A percentile compares a stretch with the other conserved stretches of the same genome.
These are phyloP conservation scores for Onygenales sp. DNA, from an alignment of 2,329 filamentous ascomycete species.

Conservation along the genomic window DNA sequence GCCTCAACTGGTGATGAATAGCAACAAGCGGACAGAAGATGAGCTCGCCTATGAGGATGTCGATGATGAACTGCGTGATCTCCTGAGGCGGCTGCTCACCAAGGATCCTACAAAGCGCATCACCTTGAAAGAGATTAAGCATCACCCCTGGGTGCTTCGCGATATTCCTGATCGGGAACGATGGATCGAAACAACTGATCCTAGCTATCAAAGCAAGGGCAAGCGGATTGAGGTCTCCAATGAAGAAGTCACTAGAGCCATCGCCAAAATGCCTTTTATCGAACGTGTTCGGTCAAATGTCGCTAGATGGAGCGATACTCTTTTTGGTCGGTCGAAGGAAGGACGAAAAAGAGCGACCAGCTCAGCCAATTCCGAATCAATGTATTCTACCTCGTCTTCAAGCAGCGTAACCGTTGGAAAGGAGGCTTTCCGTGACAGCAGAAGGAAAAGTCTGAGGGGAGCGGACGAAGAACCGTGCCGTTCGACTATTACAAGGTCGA, in stretches of 20 bases:
- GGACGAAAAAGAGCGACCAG: slow-evolving; percentile 45
- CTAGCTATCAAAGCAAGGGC: slow-evolving; percentile 64
- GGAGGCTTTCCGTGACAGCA: slow-evolving; percentile 35
- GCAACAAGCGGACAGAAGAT: slow-evolving; percentile 65
- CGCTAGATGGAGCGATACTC: slow-evolving; percentile 54
- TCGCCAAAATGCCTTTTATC: slow-evolving; percentile 79
- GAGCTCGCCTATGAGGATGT: slow-evolving; percentile 79
- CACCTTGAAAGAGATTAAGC: slow-evolving; percentile 81
- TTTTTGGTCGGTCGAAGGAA: slow-evolving; percentile 32
- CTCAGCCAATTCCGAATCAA: slow-evolving; percentile 45
- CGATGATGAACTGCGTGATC: slow-evolving; percentile 67
- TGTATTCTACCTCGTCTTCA: slow-evolving; percentile 46
- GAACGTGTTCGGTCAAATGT: slow-evolving; percentile 75
- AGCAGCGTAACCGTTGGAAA: slow-evolving; percentile 48
- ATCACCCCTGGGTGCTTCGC: slow-evolving; percentile 80
- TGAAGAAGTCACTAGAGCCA: slow-evolving; percentile 78
- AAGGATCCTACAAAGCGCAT: slow-evolving; percentile 89
- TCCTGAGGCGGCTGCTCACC: slow-evolving; percentile 67
- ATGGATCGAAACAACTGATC: slow-evolving; percentile 95
- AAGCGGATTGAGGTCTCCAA: slow-evolving; percentile 87
- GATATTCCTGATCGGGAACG: slow-evolving; percentile 63
- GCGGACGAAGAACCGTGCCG: slow-evolving; percentile 46
- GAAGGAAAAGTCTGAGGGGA: slow-evolving; percentile 49
- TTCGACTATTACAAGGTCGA: slow-evolving; percentile 22
- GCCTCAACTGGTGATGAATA: slow-evolving; percentile 43